These are phyloP conservation scores for Alternaria postmessia DNA, from an alignment of 2,329 filamentous ascomycete species.

Conservation along the genomic window DNA sequence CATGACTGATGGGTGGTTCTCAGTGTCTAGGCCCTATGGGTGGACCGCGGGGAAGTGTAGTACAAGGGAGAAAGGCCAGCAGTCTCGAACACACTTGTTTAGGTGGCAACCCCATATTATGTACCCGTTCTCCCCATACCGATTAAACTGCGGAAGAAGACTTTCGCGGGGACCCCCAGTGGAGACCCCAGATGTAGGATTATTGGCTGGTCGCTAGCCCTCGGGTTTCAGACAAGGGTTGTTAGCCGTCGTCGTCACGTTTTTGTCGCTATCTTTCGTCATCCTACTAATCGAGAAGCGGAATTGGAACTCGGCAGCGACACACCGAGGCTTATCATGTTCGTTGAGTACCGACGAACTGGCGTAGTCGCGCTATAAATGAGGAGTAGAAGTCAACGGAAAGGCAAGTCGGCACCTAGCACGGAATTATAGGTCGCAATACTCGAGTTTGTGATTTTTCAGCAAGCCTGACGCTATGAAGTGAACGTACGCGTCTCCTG, in stretches of 20 bases:
- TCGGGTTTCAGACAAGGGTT: conserved; percentile 19
- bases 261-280: conserved; percentile 18
- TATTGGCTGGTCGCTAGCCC: conserved; percentile 13
- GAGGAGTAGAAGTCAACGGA: conserved; percentile 4
- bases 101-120: conserved; percentile 17
- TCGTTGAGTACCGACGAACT: not conserved
- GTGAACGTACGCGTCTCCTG: not conserved
- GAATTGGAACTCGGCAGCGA: conserved; percentile 18
- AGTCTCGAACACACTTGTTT: not conserved
- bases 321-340: conserved; percentile 6
- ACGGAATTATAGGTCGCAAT: not conserved
- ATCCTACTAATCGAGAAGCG: conserved; percentile 7
- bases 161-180: conserved; percentile 16
- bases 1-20: conserved; percentile 9
- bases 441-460: not conserved
- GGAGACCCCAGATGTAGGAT: conserved; percentile 29
- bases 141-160: not conserved
- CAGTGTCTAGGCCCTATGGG: not conserved
- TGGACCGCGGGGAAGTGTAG: not conserved
- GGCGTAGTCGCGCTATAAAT: not conserved
- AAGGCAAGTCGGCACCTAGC: not conserved
- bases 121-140: conserved; percentile 14
- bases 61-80: not conserved
- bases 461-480: not conserved
- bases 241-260: conserved; percentile 9